These are phyloP conservation scores for Dysphania ambrosioides DNA, from an alignment of 148 eudicot genomes.

Conservation along the genomic window DNA sequence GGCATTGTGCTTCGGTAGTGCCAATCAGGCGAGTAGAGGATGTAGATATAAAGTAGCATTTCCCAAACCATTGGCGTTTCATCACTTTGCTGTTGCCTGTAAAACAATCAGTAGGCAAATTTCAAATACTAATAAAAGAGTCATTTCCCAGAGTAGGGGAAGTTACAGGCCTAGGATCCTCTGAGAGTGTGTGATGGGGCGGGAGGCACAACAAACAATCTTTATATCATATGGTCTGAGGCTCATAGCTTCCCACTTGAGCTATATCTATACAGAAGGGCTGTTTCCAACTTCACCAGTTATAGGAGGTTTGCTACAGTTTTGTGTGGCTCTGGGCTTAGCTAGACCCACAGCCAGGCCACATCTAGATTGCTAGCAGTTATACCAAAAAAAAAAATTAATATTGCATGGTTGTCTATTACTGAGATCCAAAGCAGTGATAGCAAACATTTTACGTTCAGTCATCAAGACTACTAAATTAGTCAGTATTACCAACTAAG, in stretches of 20 bases:
- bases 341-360: neutral
- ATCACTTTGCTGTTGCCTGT: constrained; percentile 77
- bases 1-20: constrained; percentile 83
- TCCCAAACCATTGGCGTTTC: constrained; percentile 93
- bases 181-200: neutral
- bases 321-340: neutral
- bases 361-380: neutral
- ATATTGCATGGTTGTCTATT: neutral
- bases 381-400: too few relatives aligned
- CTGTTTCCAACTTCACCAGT: neutral
- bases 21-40: constrained; percentile 87
- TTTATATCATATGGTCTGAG: neutral
- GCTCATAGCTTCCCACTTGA: neutral
- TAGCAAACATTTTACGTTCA: neutral
- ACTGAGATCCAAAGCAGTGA: neutral
- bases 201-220: neutral
- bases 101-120: neutral
- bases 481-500: neutral
- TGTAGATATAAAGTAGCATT: constrained; percentile 76
- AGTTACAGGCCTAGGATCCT: neutral
- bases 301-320: neutral
- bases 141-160: neutral
- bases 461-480: neutral
- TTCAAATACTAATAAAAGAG: neutral
- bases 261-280: neutral